Conservation (phyloP, 2,329 filamentous ascomycete genomes). For the Hymenoscyphus occultus region DNA sequence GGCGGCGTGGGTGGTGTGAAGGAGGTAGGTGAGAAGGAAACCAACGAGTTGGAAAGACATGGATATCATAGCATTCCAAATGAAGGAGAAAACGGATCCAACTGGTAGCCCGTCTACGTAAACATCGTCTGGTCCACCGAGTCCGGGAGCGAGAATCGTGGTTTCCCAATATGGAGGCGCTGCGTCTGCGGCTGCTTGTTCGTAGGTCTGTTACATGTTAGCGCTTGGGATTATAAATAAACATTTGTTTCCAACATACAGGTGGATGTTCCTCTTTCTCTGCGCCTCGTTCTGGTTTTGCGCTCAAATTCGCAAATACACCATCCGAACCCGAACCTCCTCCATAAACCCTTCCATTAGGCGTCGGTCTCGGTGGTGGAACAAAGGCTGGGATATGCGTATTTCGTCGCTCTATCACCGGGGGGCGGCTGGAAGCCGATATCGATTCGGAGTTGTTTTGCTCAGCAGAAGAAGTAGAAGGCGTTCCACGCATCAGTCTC, state of each 20-base stretch:
- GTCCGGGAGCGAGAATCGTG: constrained; percentile 89
- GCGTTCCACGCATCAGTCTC: constrained; percentile 71
- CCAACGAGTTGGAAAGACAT: constrained; percentile 97
- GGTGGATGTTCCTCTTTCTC: constrained; percentile 87
- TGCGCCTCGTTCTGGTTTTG: constrained; percentile 79
- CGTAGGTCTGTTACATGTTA: constrained; percentile 68
- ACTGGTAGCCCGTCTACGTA: constrained; percentile 96
- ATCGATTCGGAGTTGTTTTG: constrained; percentile 34
- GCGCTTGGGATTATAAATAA: constrained; percentile 8
- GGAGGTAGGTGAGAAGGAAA: constrained; percentile 94
- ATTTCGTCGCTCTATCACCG: constrained; percentile 26
- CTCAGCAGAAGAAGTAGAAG: constrained; percentile 31
- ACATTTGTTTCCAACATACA: constrained; percentile 53
- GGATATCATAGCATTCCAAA: constrained; percentile 95
- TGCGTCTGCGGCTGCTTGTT: constrained; percentile 94
- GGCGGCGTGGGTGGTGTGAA: constrained; percentile 96
- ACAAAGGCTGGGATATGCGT: constrained; percentile 32
- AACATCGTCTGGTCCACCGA: constrained; percentile 88
- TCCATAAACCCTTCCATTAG: constrained; percentile 56
- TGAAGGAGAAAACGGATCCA: constrained; percentile 79
- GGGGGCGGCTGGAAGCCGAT: constrained; percentile 22
- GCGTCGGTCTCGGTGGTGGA: constrained; percentile 26
- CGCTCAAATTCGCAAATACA: constrained; percentile 92
- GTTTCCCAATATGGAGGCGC: constrained; percentile 99
- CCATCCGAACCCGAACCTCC: constrained; percentile 82